Base-by-base conservation (phyloP, 345 rosid species). In the Linum tenue region DNA sequence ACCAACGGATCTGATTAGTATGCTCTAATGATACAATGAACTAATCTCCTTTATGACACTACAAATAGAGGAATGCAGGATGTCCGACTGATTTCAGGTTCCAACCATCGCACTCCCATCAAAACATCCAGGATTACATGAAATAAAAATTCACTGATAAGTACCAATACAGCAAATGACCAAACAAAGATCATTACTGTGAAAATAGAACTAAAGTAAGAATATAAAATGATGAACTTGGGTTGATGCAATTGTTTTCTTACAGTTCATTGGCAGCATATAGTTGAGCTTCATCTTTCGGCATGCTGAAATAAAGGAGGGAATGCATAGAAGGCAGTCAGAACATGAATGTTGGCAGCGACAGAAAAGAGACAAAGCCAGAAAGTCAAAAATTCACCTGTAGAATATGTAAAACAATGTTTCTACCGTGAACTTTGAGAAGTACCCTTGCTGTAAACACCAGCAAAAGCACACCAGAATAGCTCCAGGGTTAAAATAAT, bases 221-320 rank as follows among this genome's bases (percentile, higher is more conserved):
- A 36, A 64, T 51, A 64, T 42, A 42, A 56, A 56, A 35, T 17
- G 67, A 4, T 31, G 35, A 37, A 58, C 44, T 3, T 22, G 11
- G 12, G 68, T 59, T 38, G 56, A 61, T 59, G 17, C 3, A 40
- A 70, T 11, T 41, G 55, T 59, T 74, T 64, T 67, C 96, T 66
- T 85, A 89, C 98, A 95, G 97, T 87, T 91, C 97, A 66, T 87
- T 83, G 50, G 99, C 95, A 41, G 99, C 99, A 64, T 76, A 73
- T 62, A 95, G 72, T 65, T 95, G 99, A 56, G 92, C 96, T 76
- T 91, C 99, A 31, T 95, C 99, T 82, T 82, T 91, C 11, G 99
- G 97, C 97, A 95, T 87, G 88, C 97, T 95, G 89, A 66, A 77
- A 68, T 63, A 60, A 56, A 40, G 51, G 31, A 37, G 66, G 3